Percentiles rank a stretch among this genome's conserved stretches.
phyloP scores from a whole-genome alignment of 768 basidiomycete species.

The Hemileccinum impolitum region DNA sequence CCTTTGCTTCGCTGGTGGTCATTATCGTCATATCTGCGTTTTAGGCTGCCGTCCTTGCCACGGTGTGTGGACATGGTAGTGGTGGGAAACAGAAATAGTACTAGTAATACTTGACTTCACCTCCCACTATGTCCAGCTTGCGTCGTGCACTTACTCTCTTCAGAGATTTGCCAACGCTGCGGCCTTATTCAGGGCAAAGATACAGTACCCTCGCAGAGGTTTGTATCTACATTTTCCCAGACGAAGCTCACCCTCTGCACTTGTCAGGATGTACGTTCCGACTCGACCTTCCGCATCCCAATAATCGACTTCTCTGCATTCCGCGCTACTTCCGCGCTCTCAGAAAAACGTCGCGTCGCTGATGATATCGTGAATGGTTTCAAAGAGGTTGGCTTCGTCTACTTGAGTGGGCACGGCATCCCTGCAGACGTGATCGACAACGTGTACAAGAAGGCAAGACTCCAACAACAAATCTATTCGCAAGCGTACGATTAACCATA shows the following conservation, averaged over 20 bases:
- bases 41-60: slow-evolving; percentile 8
- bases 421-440: slow-evolving; percentile 50
- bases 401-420: slow-evolving; percentile 73
- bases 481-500: neutral
- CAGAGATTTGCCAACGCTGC: neutral
- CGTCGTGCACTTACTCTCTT: slow-evolving; percentile 13
- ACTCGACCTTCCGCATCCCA: slow-evolving; percentile 59
- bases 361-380: slow-evolving; percentile 70
- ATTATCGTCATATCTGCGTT: slow-evolving; percentile 13
- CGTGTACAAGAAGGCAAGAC: slow-evolving; percentile 61
- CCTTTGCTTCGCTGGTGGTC: slow-evolving; percentile 9
- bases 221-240: neutral
- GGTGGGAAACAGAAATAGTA: slow-evolving; percentile 14
- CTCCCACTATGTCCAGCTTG: slow-evolving; percentile 9
- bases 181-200: slow-evolving; percentile 7
- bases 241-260: slow-evolving; percentile 2
- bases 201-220: slow-evolving; percentile 29
- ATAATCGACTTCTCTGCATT: slow-evolving; percentile 77
- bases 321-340: slow-evolving; percentile 42
- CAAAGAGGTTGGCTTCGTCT: slow-evolving; percentile 79
- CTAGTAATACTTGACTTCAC: too few species aligned
- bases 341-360: slow-evolving; percentile 62
- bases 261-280: slow-evolving; percentile 34
- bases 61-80: slow-evolving; percentile 13
- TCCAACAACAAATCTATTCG: slow-evolving; percentile 3